A percentile compares a stretch with the other conserved stretches of the same genome.
phyloP scores from a whole-genome alignment of 176 grass and related monocot species.

The Oryza australiensis region DNA sequence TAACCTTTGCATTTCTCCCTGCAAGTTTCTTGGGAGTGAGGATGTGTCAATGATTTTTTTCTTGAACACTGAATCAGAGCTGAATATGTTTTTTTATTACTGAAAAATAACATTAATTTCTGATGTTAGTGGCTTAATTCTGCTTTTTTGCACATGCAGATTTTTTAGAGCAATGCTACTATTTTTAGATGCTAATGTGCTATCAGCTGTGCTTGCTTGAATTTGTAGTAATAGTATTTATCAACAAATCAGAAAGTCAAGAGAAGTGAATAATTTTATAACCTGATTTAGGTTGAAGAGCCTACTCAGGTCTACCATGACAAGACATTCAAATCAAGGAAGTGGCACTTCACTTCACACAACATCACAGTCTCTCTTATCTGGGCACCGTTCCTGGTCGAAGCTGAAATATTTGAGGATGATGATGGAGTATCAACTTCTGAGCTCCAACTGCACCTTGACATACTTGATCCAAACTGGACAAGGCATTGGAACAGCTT shows the following conservation, averaged over 20 bases:
- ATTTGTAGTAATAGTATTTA: neutral
- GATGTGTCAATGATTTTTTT: neutral
- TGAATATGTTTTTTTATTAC: neutral
- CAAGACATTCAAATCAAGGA: slow-evolving; percentile 59
- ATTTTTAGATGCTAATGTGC: neutral
- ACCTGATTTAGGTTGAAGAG: slow-evolving; percentile 67
- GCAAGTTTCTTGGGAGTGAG: neutral
- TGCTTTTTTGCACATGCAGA: slow-evolving; percentile 1
- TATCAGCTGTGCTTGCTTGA: slow-evolving; percentile 2
- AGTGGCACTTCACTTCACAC: slow-evolving; percentile 69
- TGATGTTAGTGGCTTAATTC: neutral
- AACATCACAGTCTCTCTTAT: slow-evolving; percentile 82
- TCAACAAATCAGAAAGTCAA: slow-evolving; percentile 11
- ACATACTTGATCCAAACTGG: slow-evolving; percentile 67
- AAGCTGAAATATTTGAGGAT: slow-evolving; percentile 87
- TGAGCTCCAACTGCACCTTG: slow-evolving; percentile 64
- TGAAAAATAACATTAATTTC: neutral
- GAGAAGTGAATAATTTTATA: slow-evolving; percentile 1
- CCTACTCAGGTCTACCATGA: slow-evolving; percentile 79
- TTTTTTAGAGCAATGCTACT: neutral
- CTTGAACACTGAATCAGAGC: neutral
- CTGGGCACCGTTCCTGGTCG: slow-evolving; percentile 74
- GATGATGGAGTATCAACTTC: slow-evolving; percentile 68
- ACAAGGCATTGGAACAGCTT: slow-evolving; percentile 59
- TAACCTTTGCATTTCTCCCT: neutral